Base-by-base conservation (phyloP, 768 basidiomycete genomes). In the Grammothele lineata region DNA sequence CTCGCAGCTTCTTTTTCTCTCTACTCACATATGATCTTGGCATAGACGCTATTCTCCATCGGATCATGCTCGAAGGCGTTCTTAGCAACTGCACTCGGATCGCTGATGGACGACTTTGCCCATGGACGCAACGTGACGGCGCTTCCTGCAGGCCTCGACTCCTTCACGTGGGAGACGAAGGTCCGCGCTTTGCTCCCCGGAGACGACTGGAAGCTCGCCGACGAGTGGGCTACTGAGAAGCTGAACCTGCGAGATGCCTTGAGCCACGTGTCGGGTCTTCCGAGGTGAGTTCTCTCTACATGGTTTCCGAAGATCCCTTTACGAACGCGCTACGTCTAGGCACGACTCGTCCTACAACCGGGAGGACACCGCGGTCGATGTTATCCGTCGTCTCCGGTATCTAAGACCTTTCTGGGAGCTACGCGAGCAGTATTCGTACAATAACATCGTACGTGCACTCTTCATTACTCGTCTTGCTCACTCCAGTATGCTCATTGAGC, bases 171-270 rank as follows among this genome's bases (percentile, higher is more conserved):
- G 64, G 42, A 60, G 19, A 62, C 66, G 1, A 60, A 61, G 37
- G 36, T 65, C n/a, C 37, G 37, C 21, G 68, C 70, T 33, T 12
- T 74, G 5, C 58, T 76, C 1, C 72, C 71, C 0, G 32, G 12
- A 21, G 64, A 50, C 14, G 63, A 69, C 17, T 77, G 75, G 74
- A 40, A 54, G 45, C 63, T 75, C 15, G 60, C 62, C 54, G 72
- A 77, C 50, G 52, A 63, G n/a, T 71, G 66, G 64, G 70, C 72
- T 0, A 67, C 57, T 14, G 51, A 62, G 42, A 65, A 60, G 43
- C 67, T 66, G 0, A 68, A 62, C 37, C 9, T 75, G 10, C 56
- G 60, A 4, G 74, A 75, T 47, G 59, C 68, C 1, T 49, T 74
- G 14, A 43, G 44, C 4, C 53, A 51, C 21, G 45, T 51, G 8